phyloP scores from a whole-genome alignment of 768 basidiomycete genomes.

The Baorangia bicolor region DNA sequence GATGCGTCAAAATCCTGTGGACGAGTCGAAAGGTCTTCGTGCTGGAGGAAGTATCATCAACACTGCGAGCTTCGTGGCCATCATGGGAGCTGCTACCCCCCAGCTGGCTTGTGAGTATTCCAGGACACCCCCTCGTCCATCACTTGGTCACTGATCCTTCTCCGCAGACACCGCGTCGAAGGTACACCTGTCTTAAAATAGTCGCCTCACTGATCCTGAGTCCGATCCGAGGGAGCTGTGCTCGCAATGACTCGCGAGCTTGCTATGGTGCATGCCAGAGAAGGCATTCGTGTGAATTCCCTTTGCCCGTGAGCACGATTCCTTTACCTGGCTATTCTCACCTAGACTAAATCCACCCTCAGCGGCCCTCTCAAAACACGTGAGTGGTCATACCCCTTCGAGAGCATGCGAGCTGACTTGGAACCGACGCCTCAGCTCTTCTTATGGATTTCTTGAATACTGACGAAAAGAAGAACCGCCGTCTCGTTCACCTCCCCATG shows the following conservation, averaged over 20 bases:
- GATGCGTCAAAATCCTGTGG: constrained; percentile 90
- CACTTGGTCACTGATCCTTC: constrained; percentile 7
- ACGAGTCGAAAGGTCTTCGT: constrained; percentile 75
- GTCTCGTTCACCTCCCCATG: constrained; percentile 91
- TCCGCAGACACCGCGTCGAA: constrained; percentile 89
- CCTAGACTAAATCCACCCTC: constrained; percentile 9
- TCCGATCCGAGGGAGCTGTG: constrained; percentile 73
- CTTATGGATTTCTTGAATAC: constrained; percentile 99
- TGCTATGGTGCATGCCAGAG: constrained; percentile 96
- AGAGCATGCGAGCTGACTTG: neutral
- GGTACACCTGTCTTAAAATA: constrained; percentile 39
- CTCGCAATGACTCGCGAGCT: constrained; percentile 97
- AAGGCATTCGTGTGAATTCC: constrained; percentile 95
- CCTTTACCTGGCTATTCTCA: neutral
- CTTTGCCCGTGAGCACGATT: constrained; percentile 80
- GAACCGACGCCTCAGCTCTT: constrained; percentile 55
- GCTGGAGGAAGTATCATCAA: constrained; percentile 94
- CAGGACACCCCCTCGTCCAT: neutral
- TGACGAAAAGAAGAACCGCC: constrained; percentile 88
- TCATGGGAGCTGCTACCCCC: constrained; percentile 95
- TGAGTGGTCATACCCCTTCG: constrained; percentile 38
- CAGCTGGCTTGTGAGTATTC: constrained; percentile 82
- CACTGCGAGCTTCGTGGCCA: constrained; percentile 94
- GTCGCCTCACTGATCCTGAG: constrained; percentile 7
- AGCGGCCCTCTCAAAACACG: constrained; percentile 96